phyloP scores from a whole-genome alignment of 192 early-diverging fungal species.

The Entomortierella beljakovae region DNA sequence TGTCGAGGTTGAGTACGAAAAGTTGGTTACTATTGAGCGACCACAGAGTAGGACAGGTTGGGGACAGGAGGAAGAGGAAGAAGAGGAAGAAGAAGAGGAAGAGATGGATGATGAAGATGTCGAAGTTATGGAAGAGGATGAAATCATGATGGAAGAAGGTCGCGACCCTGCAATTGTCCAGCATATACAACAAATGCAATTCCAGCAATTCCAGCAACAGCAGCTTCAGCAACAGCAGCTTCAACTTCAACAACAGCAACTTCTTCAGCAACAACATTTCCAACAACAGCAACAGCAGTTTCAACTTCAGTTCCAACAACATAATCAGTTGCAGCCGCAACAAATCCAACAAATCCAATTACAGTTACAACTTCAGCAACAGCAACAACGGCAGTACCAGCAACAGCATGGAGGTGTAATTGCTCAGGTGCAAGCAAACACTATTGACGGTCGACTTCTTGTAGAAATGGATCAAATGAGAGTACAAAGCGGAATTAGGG shows the following conservation, averaged over 20 bases:
- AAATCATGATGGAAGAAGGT: slow-evolving; percentile 29
- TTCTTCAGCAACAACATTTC: not conserved
- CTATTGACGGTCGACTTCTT: not conserved
- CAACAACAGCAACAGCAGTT: slow-evolving; percentile 3
- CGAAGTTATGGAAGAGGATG: slow-evolving; percentile 44
- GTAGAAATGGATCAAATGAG: slow-evolving; percentile 3
- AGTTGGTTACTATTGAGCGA: slow-evolving; percentile 40
- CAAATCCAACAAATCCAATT: slow-evolving; percentile 9
- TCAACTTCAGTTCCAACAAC: slow-evolving; percentile 10
- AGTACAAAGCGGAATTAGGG: not conserved
- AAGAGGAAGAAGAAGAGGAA: slow-evolving; percentile 44
- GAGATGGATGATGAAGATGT: slow-evolving; percentile 27
- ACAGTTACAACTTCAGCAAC: not conserved
- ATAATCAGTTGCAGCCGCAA: slow-evolving; percentile 10
- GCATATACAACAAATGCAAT: not conserved
- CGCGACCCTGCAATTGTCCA: not conserved
- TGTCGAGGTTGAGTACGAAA: slow-evolving; percentile 47
- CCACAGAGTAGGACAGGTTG: slow-evolving; percentile 42
- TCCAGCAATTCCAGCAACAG: not conserved
- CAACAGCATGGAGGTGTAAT: slow-evolving; percentile 1
- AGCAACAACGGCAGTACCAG: not conserved
- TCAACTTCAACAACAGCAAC: slow-evolving; percentile 1
- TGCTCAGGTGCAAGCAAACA: not conserved
- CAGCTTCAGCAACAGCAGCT: slow-evolving; percentile 6
- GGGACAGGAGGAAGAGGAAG: slow-evolving; percentile 42